phyloP scores from a whole-genome alignment of 2,329 filamentous ascomycete species.

The Phaeophleospora eucalypticola region DNA sequence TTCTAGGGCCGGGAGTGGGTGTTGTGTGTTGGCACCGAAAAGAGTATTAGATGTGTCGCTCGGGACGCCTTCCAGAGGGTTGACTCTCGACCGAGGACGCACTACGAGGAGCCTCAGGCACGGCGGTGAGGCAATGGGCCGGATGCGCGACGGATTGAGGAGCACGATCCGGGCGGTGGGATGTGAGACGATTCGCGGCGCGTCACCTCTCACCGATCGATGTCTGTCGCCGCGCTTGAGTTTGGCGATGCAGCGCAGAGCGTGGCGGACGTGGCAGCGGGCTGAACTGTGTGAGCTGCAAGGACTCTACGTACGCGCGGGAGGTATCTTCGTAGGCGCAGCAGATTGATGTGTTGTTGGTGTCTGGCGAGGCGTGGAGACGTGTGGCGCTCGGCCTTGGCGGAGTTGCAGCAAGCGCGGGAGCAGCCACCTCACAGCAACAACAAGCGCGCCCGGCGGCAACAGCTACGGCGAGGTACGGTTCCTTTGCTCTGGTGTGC shows the following conservation, averaged over 20 bases:
- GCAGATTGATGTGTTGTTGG: neutral
- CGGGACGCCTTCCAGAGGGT: constrained; percentile 5
- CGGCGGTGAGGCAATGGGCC: neutral
- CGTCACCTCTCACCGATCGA: too few relatives aligned
- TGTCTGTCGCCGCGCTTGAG: too few relatives aligned
- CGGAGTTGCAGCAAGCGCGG: neutral
- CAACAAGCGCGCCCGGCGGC: neutral
- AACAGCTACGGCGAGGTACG: too few relatives aligned
- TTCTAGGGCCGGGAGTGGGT: constrained; percentile 12
- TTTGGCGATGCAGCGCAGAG: too few relatives aligned
- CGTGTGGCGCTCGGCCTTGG: neutral
- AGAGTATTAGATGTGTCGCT: neutral
- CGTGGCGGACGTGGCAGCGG: too few relatives aligned
- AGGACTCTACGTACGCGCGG: too few relatives aligned
- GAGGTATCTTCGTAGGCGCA: too few relatives aligned
- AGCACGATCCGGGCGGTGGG: neutral
- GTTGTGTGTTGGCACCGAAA: constrained; percentile 5
- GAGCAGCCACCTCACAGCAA: neutral
- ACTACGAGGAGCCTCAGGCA: neutral
- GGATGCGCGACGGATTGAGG: neutral
- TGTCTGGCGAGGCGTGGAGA: too few relatives aligned
- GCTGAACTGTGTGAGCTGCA: too few relatives aligned
- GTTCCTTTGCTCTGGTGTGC: neutral
- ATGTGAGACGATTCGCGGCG: too few relatives aligned
- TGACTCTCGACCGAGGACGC: neutral